Base-by-base conservation (phyloP, 2,329 filamentous ascomycete genomes). In the Tolypocladium nubicola region DNA sequence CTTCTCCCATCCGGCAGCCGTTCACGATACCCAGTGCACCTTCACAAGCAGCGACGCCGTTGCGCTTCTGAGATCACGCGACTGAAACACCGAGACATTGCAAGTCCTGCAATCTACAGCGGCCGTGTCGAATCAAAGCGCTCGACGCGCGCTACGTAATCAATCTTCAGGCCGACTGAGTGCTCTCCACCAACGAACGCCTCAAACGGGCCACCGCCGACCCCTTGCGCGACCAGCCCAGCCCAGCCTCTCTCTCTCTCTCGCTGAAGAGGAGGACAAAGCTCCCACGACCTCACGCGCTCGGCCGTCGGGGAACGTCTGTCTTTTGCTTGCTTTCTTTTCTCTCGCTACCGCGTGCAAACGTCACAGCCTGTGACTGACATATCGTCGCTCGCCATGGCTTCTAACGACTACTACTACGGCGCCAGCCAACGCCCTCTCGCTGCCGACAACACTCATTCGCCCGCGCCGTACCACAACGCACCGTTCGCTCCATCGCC, bases 381-480 rank as follows among this genome's bases (percentile, higher is more conserved):
- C 47, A 33, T 3, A 50, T 58, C 49, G 39, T 23, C 60, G 56
- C 59, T 61, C 69, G 76, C 56, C 64, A 86, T 87, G 84, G 79
- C 83, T 50, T 76, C 81, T 61, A 80, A 85, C 74, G 80, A 85
- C 73, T 82, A 87, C 65, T 89, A 89, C 73, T 88, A 88, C 63
- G 63, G 71, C 59, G 66, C 65, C 72, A 76, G 78, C 63, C 68
- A 72, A 59, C 64, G 63, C 71, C 62, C 61, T 69, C 38, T 9
- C 30, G 39, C 38, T 21, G 39, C 39, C 26, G 39, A n/a, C 26
- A 50, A n/a, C 30, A 19, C 45, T 19, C 45, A 26, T 61, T 67
- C 73, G 67, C 63, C 74, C 60, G 67, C 74, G 59, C 72, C 78
- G 58, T 75, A 78, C 65, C 71, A 73, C 58, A 68, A 68, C 58